A percentile compares a stretch with the other conserved stretches of the same genome.
Evolutionary conservation across 2,329 filamentous ascomycete genomes (phyloP).

Genomic region (Botrytis byssoidea): DNA sequence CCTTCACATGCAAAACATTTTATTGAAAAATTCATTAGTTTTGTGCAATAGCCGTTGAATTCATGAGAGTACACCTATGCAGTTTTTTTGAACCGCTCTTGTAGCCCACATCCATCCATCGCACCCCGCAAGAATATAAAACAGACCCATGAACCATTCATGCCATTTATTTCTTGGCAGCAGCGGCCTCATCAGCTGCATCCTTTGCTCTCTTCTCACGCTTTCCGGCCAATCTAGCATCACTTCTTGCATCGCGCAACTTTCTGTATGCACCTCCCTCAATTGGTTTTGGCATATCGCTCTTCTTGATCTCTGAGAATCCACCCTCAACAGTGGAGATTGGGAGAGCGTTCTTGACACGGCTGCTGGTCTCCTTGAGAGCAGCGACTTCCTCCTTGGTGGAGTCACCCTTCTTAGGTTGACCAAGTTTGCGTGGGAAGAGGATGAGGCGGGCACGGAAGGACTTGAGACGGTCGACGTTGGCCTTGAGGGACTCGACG

Average conservation of each 20-base stretch:
- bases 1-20: slow-evolving; percentile 16
- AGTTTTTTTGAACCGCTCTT: slow-evolving; percentile 37
- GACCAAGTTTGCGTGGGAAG: slow-evolving; percentile 92
- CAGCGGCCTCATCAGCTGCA: slow-evolving; percentile 76
- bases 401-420: slow-evolving; percentile 90
- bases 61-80: slow-evolving; percentile 42
- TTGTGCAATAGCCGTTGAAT: slow-evolving; percentile 37
- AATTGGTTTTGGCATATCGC: slow-evolving; percentile 69
- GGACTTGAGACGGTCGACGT: slow-evolving; percentile 96
- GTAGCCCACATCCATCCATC: slow-evolving; percentile 35
- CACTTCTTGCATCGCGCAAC: slow-evolving; percentile 80
- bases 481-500: slow-evolving; percentile 89
- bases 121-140: slow-evolving; percentile 34
- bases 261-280: slow-evolving; percentile 85
- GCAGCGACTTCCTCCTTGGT: slow-evolving; percentile 72
- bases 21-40: slow-evolving; percentile 21
- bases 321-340: slow-evolving; percentile 66
- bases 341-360: slow-evolving; percentile 63
- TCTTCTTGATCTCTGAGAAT: slow-evolving; percentile 76
- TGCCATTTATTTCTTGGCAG: slow-evolving; percentile 74
- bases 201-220: slow-evolving; percentile 93
- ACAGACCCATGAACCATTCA: slow-evolving; percentile 34
- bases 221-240: slow-evolving; percentile 76
- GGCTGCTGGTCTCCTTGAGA: slow-evolving; percentile 60
- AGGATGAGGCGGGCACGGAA: slow-evolving; percentile 96